Evolutionary conservation across 2,329 filamentous ascomycete species (phyloP).

Genomic region (Diaporthe amygdali): DNA sequence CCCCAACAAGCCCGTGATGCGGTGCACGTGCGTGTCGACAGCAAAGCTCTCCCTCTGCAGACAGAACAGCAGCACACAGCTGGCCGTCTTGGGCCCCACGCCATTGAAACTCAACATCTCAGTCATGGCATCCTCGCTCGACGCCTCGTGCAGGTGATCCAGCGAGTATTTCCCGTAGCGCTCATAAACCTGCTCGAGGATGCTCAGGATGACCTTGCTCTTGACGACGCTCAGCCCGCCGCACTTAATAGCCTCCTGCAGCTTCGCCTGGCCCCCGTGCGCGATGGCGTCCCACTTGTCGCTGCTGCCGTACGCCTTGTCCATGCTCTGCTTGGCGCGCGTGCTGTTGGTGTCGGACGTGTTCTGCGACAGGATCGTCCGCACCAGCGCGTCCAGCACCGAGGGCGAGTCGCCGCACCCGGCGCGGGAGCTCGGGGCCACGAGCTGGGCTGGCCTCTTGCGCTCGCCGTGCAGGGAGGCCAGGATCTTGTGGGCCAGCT

Average conservation of each 20-base stretch:
- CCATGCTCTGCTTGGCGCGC: constrained; percentile 60
- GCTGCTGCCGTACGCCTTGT: constrained; percentile 47
- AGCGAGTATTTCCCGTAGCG: constrained; percentile 49
- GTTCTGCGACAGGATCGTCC: constrained; percentile 59
- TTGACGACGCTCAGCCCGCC: constrained; percentile 78
- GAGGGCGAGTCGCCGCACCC: constrained; percentile 61
- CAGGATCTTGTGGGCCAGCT: constrained; percentile 70
- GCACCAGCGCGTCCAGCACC: constrained; percentile 57
- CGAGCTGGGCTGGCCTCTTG: constrained; percentile 63
- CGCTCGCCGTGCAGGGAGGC: constrained; percentile 69
- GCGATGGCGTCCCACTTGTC: constrained; percentile 49
- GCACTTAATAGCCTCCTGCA: constrained; percentile 67
- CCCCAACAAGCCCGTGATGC: constrained; percentile 53
- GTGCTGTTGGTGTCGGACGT: constrained; percentile 62
- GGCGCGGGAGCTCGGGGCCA: constrained; percentile 66
- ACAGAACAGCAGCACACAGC: constrained; percentile 58
- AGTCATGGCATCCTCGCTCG: constrained; percentile 52
- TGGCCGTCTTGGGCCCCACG: constrained; percentile 60
- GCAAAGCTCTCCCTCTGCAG: constrained; percentile 53
- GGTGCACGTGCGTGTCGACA: constrained; percentile 59
- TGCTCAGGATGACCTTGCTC: constrained; percentile 72
- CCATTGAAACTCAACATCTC: constrained; percentile 56
- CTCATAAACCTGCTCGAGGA: constrained; percentile 67
- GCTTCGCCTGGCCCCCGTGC: constrained; percentile 42
- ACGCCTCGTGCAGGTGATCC: constrained; percentile 50